Evolutionary conservation across 1,284 basidiomycete genomes (phyloP).

Genomic region (Ustilago nuda): DNA sequence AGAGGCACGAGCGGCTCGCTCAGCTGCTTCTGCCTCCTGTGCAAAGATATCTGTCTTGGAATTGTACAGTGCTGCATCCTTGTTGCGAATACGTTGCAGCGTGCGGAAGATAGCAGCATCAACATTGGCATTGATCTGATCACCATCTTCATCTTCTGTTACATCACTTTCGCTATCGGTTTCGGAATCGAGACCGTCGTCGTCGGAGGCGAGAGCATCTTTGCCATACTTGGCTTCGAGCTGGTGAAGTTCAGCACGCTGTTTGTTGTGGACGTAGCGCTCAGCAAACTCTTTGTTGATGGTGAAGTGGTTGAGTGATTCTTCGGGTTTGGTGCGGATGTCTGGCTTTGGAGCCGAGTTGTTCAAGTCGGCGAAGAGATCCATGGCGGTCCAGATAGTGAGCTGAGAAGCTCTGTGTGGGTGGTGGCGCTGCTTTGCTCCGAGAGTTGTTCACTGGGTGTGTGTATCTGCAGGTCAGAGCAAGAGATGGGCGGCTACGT

Average conservation of each 20-base stretch:
- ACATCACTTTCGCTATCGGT: slow-evolving; percentile 73
- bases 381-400: slow-evolving; percentile 20
- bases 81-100: slow-evolving; percentile 83
- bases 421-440: slow-evolving; percentile 3
- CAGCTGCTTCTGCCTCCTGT: slow-evolving; percentile 40
- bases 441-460: background rate
- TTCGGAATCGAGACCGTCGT: slow-evolving; percentile 38
- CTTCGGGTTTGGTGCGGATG: slow-evolving; percentile 44
- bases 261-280: slow-evolving; percentile 65
- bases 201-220: slow-evolving; percentile 33
- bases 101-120: slow-evolving; percentile 96
- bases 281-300: slow-evolving; percentile 66
- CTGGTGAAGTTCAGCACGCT: slow-evolving; percentile 62
- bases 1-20: slow-evolving; percentile 25
- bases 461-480: background rate
- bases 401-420: background rate
- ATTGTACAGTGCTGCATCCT: slow-evolving; percentile 87
- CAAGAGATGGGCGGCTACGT: background rate
- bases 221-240: slow-evolving; percentile 63
- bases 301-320: slow-evolving; percentile 53
- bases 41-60: slow-evolving; percentile 68
- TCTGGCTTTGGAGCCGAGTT: slow-evolving; percentile 24
- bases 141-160: slow-evolving; percentile 93
- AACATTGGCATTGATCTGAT: slow-evolving; percentile 91
- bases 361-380: slow-evolving; percentile 30